Conservation (phyloP, 2,329 filamentous ascomycete species). For the Trematosphaeria pertusa region DNA sequence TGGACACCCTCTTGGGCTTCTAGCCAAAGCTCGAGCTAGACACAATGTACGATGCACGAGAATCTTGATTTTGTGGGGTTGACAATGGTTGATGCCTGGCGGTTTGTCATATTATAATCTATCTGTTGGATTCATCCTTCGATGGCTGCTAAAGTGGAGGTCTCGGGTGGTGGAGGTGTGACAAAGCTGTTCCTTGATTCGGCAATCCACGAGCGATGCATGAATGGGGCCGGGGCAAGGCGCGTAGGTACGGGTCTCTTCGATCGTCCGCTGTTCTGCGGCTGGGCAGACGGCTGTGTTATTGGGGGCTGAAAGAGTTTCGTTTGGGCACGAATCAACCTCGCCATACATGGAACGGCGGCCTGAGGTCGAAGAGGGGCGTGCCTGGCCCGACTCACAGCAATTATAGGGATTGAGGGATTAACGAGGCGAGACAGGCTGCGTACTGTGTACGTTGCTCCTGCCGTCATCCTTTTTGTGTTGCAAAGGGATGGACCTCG, state of each 20-base stretch:
- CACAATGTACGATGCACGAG: conserved; percentile 13
- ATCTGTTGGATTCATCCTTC: conserved; percentile 19
- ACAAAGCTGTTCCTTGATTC: conserved; percentile 21
- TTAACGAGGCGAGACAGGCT: conserved; percentile 1
- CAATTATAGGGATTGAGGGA: conserved; percentile 6
- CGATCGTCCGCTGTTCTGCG: conserved; percentile 14
- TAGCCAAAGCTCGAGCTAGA: conserved; percentile 19
- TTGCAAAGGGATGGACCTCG: conserved; percentile 9
- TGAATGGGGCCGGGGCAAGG: conserved; percentile 29
- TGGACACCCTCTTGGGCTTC: conserved; percentile 58
- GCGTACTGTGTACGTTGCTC: too few species aligned
- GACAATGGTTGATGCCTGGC: conserved; percentile 14
- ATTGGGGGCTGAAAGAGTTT: conserved; percentile 22
- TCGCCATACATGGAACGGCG: conserved; percentile 14
- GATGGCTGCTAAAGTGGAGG: not conserved
- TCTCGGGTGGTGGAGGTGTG: conserved; percentile 19
- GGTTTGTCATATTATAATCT: conserved; percentile 22
- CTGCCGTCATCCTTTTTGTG: too few species aligned
- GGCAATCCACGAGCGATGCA: conserved; percentile 26
- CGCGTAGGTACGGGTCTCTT: conserved; percentile 29
- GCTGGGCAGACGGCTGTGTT: conserved; percentile 3
- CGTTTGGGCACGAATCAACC: conserved; percentile 16
- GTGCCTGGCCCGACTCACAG: conserved; percentile 6
- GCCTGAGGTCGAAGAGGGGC: conserved; percentile 5
- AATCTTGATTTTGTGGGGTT: conserved; percentile 18